Percentiles rank a stretch among this genome's conserved stretches.
phyloP scores from a whole-genome alignment of 805 yeast genomes.

The Yarrowia deformans region DNA sequence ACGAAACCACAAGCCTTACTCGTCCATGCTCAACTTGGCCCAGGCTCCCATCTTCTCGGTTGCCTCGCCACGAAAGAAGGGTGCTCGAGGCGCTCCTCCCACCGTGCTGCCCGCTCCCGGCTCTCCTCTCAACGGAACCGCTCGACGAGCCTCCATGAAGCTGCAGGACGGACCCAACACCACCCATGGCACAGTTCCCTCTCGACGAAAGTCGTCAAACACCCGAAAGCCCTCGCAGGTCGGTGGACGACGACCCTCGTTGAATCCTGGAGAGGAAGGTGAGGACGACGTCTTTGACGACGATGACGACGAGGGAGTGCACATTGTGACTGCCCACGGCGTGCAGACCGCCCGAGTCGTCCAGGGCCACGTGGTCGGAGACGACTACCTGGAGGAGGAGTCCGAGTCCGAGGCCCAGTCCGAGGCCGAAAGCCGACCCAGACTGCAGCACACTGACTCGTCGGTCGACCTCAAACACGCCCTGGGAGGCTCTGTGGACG shows the following conservation, averaged over 20 bases:
- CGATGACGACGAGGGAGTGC: conserved; percentile 46
- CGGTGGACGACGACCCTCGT: conserved; percentile 30
- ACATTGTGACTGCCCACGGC: conserved; percentile 45
- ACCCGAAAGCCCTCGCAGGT: conserved; percentile 34
- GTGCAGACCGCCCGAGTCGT: conserved; percentile 96
- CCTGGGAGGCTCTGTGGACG: conserved; percentile 82
- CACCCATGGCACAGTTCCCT: conserved; percentile 36
- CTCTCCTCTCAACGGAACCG: conserved; percentile 30
- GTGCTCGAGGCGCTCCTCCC: conserved; percentile 32
- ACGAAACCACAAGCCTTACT: conserved; percentile 42
- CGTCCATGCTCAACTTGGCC: conserved; percentile 37
- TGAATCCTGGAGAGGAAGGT: conserved; percentile 44
- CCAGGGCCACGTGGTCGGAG: conserved; percentile 96
- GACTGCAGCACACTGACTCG: conserved; percentile 40
- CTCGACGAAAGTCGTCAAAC: conserved; percentile 36
- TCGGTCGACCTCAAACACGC: conserved; percentile 57
- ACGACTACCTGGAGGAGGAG: conserved; percentile 62
- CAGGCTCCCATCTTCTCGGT: conserved; percentile 37
- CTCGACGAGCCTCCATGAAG: conserved; percentile 36
- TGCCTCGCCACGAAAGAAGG: conserved; percentile 37
- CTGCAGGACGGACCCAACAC: conserved; percentile 38
- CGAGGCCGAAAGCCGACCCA: conserved; percentile 14
- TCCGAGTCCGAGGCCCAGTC: conserved; percentile 44
- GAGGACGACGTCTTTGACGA: conserved; percentile 41
- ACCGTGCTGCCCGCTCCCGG: conserved; percentile 34